Conservation (phyloP, 2,329 filamentous ascomycete species). For the Zarea fungicola region DNA sequence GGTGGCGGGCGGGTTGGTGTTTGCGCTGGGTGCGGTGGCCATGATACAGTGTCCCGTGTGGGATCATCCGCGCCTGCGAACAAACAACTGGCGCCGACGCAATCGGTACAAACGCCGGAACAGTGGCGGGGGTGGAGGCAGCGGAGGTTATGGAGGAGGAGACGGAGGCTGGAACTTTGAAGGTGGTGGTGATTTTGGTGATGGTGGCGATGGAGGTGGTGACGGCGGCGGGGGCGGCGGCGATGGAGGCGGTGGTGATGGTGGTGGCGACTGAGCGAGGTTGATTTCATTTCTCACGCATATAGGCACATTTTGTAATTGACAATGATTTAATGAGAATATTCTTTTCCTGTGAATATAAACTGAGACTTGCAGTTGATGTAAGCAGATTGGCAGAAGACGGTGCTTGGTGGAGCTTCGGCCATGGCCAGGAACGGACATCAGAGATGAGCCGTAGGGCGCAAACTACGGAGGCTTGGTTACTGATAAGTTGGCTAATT, state of each 20-base stretch:
- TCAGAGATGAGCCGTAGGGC: no score
- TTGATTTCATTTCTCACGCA: no score
- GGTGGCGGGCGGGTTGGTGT: neutral
- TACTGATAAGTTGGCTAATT: no score
- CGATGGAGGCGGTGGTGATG: conserved; percentile 1
- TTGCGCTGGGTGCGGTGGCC: conserved; percentile 2
- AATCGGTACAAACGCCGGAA: neutral
- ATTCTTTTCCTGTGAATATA: no score
- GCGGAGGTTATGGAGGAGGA: conserved; percentile 3
- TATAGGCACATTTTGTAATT: no score
- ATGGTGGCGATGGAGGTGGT: neutral
- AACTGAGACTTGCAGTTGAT: no score
- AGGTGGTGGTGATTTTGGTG: neutral
- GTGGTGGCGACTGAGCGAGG: neutral
- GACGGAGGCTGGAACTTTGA: conserved; percentile 9
- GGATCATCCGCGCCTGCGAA: neutral
- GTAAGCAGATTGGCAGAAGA: no score
- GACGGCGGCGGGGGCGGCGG: neutral
- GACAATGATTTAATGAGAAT: no score
- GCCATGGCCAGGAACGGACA: no score
- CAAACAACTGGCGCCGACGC: neutral
- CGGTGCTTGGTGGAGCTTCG: no score
- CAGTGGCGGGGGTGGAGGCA: neutral
- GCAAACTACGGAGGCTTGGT: no score
- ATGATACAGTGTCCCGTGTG: conserved; percentile 3